Percentiles rank a stretch among this genome's conserved stretches.
These are phyloP conservation scores for Fusarium illudens DNA, from an alignment of 2,329 filamentous ascomycete genomes.

Conservation along the genomic window DNA sequence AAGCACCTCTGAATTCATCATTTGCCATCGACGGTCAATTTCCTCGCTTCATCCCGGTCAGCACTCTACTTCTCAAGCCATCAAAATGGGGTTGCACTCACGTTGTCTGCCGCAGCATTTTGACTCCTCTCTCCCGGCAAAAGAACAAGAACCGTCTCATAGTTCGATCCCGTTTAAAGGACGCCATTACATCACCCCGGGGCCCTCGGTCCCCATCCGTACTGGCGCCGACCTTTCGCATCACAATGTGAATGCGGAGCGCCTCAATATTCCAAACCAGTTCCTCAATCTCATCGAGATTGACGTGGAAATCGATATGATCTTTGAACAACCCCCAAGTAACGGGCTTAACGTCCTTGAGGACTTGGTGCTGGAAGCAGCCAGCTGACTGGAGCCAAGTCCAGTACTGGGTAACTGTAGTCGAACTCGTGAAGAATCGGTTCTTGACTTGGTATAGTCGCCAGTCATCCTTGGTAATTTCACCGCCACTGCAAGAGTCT, in stretches of 20 bases:
- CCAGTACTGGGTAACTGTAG: slow-evolving; percentile 64
- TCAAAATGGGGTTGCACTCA: slow-evolving; percentile 44
- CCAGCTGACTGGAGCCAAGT: slow-evolving; percentile 55
- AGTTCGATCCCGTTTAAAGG: slow-evolving; percentile 62
- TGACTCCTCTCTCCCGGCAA: slow-evolving; percentile 54
- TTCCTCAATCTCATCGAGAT: slow-evolving; percentile 56
- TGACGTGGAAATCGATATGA: slow-evolving; percentile 60
- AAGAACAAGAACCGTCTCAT: slow-evolving; percentile 62
- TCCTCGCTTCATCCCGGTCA: slow-evolving; percentile 45
- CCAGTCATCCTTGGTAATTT: slow-evolving; percentile 58
- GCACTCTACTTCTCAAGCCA: not conserved
- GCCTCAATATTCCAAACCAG: slow-evolving; percentile 55
- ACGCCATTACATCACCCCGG: slow-evolving; percentile 58
- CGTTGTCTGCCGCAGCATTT: slow-evolving; percentile 51
- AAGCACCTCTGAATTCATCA: slow-evolving; percentile 47
- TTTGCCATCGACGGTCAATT: slow-evolving; percentile 49
- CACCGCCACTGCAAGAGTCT: slow-evolving; percentile 59
- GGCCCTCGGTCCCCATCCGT: slow-evolving; percentile 45
- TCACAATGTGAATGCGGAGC: slow-evolving; percentile 54
- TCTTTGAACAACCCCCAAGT: slow-evolving; percentile 61
- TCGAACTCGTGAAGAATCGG: slow-evolving; percentile 54
- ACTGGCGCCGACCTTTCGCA: slow-evolving; percentile 42
- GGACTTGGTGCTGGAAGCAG: slow-evolving; percentile 63
- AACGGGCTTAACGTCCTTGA: slow-evolving; percentile 54
- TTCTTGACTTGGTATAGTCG: slow-evolving; percentile 63